Evolutionary conservation across 768 basidiomycete species (phyloP).

Genomic region (Auricularia sp.): DNA sequence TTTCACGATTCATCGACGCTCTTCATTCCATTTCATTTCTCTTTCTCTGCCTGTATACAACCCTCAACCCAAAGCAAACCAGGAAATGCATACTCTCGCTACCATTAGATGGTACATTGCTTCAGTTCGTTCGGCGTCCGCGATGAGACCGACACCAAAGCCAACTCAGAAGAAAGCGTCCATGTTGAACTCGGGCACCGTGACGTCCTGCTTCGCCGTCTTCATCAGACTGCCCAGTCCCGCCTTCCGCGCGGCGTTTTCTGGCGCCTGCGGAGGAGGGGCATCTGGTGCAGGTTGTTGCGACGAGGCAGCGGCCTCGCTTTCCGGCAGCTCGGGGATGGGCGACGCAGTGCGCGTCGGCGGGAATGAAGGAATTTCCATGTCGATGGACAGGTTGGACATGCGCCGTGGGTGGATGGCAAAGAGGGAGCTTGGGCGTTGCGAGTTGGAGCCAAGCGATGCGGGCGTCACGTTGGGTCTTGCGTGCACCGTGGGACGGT

Average conservation of each 20-base stretch:
- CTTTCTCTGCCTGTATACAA: not conserved
- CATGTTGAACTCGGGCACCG: constrained; percentile 86
- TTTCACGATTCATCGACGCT: not conserved
- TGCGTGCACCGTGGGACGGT: constrained; percentile 46
- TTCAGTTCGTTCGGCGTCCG: not conserved
- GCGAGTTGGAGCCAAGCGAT: not conserved
- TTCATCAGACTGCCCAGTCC: constrained; percentile 80
- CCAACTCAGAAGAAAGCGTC: constrained; percentile 37
- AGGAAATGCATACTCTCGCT: not conserved
- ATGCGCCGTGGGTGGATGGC: constrained; percentile 42
- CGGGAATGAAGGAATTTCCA: constrained; percentile 60
- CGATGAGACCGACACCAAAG: not conserved
- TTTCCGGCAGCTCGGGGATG: constrained; percentile 11
- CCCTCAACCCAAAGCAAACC: not conserved
- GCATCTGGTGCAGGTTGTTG: constrained; percentile 32
- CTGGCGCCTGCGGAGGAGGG: not conserved
- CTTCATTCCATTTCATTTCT: not conserved
- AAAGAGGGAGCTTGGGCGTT: constrained; percentile 27
- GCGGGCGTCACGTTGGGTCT: not conserved
- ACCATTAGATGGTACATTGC: not conserved
- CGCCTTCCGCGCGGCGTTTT: constrained; percentile 30
- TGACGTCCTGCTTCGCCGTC: constrained; percentile 79
- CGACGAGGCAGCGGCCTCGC: constrained; percentile 33
- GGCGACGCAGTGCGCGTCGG: constrained; percentile 49
- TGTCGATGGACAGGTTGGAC: constrained; percentile 72